Percentiles rank a stretch among this genome's conserved stretches.
These are phyloP conservation scores for Globomyces pollinis-pini DNA, from an alignment of 192 early-diverging fungal species.

Conservation along the genomic window DNA sequence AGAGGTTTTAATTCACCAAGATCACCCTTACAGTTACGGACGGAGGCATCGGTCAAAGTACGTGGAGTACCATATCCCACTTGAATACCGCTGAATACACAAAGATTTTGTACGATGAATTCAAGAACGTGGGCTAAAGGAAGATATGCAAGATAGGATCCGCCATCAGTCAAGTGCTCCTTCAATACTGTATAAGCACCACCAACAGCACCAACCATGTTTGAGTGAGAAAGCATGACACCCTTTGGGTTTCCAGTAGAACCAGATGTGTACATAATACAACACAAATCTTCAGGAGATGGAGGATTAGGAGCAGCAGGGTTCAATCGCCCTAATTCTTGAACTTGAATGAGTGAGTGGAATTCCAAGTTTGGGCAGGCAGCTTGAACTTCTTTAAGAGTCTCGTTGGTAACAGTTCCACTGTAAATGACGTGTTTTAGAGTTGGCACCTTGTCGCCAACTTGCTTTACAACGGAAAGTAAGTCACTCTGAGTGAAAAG, in stretches of 20 bases:
- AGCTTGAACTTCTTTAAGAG: neutral
- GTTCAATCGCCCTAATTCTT: conserved; percentile 52
- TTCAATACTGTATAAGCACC: neutral
- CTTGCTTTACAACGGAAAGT: conserved; percentile 53
- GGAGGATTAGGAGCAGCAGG: conserved; percentile 58
- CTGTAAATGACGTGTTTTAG: conserved; percentile 64
- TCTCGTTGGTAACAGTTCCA: conserved; percentile 39
- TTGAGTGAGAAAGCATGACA: conserved; percentile 74
- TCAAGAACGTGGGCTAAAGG: conserved; percentile 88
- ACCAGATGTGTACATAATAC: conserved; percentile 81
- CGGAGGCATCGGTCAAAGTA: conserved; percentile 57
- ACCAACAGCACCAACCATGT: conserved; percentile 62
- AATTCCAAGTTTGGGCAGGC: neutral
- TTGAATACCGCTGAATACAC: conserved; percentile 31
- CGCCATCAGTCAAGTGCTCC: neutral
- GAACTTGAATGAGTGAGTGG: conserved; percentile 60
- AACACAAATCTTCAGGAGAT: conserved; percentile 53
- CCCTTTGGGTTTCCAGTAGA: conserved; percentile 93
- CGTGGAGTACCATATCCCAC: conserved; percentile 59
- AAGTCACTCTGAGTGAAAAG: conserved; percentile 69
- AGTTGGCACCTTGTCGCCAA: conserved; percentile 46
- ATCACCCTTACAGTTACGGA: conserved; percentile 60
- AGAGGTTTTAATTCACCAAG: conserved; percentile 60
- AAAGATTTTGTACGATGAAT: conserved; percentile 59
- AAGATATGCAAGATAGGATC: conserved; percentile 65